Percentiles rank a stretch among this genome's conserved stretches.
phyloP scores from a whole-genome alignment of 139 green algal genomes.

The Chlamydomonas schloesseri region DNA sequence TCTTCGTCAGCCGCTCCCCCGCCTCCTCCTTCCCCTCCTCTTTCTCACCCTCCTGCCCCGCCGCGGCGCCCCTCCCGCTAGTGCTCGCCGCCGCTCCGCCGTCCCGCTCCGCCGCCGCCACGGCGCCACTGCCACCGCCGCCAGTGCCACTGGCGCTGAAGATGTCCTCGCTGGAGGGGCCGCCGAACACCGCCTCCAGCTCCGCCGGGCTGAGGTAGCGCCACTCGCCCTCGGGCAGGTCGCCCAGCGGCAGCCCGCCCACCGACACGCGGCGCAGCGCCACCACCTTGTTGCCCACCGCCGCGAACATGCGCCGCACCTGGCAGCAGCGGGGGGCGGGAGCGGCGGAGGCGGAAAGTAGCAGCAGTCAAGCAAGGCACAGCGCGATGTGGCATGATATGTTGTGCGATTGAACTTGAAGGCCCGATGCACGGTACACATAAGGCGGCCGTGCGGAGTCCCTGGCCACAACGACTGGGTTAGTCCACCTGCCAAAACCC shows the following conservation, averaged over 20 bases:
- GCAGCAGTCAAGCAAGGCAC: no score
- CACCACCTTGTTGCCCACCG: conserved; percentile 63
- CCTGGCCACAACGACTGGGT: no score
- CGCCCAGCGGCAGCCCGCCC: conserved; percentile 54
- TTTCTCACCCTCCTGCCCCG: neutral
- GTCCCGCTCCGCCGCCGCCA: neutral
- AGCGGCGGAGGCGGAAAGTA: neutral
- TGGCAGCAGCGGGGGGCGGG: conserved; percentile 28
- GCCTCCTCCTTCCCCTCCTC: neutral
- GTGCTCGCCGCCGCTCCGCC: neutral
- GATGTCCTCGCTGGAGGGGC: conserved; percentile 12
- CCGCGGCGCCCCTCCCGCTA: neutral
- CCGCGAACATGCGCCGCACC: conserved; percentile 71
- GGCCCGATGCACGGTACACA: no score
- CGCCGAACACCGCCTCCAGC: conserved; percentile 46
- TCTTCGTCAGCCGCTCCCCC: conserved; percentile 12
- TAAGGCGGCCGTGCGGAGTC: no score
- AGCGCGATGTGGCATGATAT: no score
- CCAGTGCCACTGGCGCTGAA: neutral
- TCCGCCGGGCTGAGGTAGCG: conserved; percentile 29
- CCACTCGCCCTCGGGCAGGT: conserved; percentile 55
- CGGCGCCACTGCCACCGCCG: neutral
- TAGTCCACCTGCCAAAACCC: no score
- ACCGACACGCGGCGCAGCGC: conserved; percentile 56
- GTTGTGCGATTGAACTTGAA: no score